phyloP scores from a whole-genome alignment of 2,329 filamentous ascomycete genomes.

The Helminthosporium solani region DNA sequence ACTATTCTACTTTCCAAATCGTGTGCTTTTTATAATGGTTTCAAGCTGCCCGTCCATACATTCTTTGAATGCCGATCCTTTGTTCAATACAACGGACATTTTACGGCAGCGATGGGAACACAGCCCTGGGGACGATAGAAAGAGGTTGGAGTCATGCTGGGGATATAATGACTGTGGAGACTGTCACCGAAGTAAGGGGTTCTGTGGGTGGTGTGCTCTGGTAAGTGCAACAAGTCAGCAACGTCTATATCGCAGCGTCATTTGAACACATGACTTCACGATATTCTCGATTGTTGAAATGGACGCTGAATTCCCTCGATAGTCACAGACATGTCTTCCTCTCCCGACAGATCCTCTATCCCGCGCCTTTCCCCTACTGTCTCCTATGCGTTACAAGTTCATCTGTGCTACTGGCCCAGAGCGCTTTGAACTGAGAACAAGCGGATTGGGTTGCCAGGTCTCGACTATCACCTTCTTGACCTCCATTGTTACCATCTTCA shows the following conservation, averaged over 20 bases:
- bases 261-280: too few relatives aligned
- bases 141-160: slow-evolving; percentile 37
- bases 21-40: background rate
- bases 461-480: slow-evolving; percentile 50
- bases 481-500: slow-evolving; percentile 46
- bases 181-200: slow-evolving; percentile 35
- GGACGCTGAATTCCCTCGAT: background rate
- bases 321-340: slow-evolving; percentile 48
- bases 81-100: slow-evolving; percentile 25
- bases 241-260: background rate
- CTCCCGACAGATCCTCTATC: slow-evolving; percentile 41
- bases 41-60: background rate
- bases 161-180: slow-evolving; percentile 39
- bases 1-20: too few relatives aligned
- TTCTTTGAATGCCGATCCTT: slow-evolving; percentile 1
- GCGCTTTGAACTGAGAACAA: slow-evolving; percentile 49
- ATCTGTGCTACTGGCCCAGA: slow-evolving; percentile 43
- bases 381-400: slow-evolving; percentile 39
- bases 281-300: background rate
- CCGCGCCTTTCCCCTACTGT: slow-evolving; percentile 42
- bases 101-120: slow-evolving; percentile 26
- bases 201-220: slow-evolving; percentile 49
- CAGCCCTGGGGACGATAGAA: slow-evolving; percentile 32
- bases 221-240: slow-evolving; percentile 24
- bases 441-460: slow-evolving; percentile 47